These are phyloP conservation scores for Neofusicoccum umdonicola DNA, from an alignment of 2,329 filamentous ascomycete species.

Conservation along the genomic window DNA sequence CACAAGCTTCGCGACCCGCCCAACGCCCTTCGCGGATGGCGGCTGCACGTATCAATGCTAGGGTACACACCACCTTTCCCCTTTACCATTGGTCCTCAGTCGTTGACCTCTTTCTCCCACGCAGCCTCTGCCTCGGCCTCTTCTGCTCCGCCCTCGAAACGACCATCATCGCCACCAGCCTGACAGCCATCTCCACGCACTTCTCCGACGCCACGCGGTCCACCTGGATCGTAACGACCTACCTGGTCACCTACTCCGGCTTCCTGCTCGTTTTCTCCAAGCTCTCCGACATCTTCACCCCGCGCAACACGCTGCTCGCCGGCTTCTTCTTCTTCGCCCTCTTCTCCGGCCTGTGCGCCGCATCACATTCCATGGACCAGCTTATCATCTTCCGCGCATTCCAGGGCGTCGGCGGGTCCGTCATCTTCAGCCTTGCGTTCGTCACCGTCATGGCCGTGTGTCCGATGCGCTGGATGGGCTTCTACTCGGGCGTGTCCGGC, in stretches of 20 bases:
- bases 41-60: no score
- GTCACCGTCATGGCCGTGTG: constrained; percentile 25
- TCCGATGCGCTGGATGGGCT: constrained; percentile 31
- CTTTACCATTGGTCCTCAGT: no score
- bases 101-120: no score
- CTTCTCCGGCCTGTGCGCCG: constrained; percentile 33
- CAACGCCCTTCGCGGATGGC: no score
- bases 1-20: no score
- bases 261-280: constrained; percentile 36
- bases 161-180: no score
- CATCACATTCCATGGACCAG: constrained; percentile 30
- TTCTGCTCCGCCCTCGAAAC: no score
- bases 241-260: constrained; percentile 11
- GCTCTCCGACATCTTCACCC: constrained; percentile 31
- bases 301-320: constrained; percentile 25
- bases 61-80: no score
- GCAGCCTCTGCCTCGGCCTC: no score
- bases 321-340: constrained; percentile 29
- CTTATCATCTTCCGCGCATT: constrained; percentile 38
- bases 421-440: constrained; percentile 46
- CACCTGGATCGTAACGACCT: no score
- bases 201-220: no score
- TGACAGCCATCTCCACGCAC: no score
- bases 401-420: constrained; percentile 49
- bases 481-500: constrained; percentile 35